A percentile compares a stretch with the other conserved stretches of the same genome.
phyloP scores from a whole-genome alignment of 768 basidiomycete genomes.

The Cyclocybe cylindracea region DNA sequence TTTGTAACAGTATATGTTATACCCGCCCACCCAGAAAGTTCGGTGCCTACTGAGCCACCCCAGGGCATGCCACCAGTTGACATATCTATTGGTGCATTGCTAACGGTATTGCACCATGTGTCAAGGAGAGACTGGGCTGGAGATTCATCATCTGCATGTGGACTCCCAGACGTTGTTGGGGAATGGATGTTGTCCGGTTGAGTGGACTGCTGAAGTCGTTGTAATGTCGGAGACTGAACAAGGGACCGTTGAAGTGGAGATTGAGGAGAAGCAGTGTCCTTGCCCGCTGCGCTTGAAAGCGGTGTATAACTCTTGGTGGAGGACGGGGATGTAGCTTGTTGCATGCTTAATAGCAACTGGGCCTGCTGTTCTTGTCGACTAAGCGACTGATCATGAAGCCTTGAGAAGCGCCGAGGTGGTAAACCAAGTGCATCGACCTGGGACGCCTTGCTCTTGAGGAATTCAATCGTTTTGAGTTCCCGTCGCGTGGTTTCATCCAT shows the following conservation, averaged over 20 bases:
- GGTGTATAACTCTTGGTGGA: slow-evolving; percentile 32
- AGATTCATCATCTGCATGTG: slow-evolving; percentile 71
- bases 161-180: slow-evolving; percentile 69
- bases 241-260: slow-evolving; percentile 33
- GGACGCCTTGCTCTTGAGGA: slow-evolving; percentile 69
- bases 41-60: slow-evolving; percentile 58
- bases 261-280: slow-evolving; percentile 21
- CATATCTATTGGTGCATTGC: slow-evolving; percentile 59
- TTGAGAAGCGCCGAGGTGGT: slow-evolving; percentile 23
- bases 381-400: slow-evolving; percentile 24
- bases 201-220: slow-evolving; percentile 55
- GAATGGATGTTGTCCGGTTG: slow-evolving; percentile 52
- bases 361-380: slow-evolving; percentile 45
- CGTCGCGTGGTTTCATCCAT: slow-evolving; percentile 82
- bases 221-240: slow-evolving; percentile 55
- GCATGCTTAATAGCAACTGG: slow-evolving; percentile 51
- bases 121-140: slow-evolving; percentile 78
- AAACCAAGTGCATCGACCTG: slow-evolving; percentile 44
- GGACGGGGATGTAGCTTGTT: slow-evolving; percentile 37
- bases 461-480: slow-evolving; percentile 85
- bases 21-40: slow-evolving; percentile 62
- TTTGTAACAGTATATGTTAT: slow-evolving; percentile 39
- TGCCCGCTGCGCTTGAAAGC: slow-evolving; percentile 20
- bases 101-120: slow-evolving; percentile 84
- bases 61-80: slow-evolving; percentile 55